Evolutionary conservation across 257 asterid genomes (phyloP).

Genomic region (Solanum virginianum): DNA sequence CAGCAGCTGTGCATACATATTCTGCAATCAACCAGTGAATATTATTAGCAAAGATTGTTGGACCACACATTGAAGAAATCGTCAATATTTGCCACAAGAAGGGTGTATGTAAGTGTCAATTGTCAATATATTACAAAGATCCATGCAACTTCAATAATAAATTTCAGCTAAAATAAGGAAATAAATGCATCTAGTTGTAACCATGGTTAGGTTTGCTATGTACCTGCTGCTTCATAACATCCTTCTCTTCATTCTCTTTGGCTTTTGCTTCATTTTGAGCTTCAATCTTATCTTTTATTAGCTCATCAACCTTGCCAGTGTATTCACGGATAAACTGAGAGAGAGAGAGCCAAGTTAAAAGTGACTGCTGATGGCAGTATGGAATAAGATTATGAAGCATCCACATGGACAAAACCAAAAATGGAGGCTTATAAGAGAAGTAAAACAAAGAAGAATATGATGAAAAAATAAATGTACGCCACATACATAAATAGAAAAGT

Average conservation of each 20-base stretch:
- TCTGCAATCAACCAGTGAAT: slow-evolving; percentile 37
- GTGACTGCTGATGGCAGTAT: neutral
- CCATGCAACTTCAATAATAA: neutral
- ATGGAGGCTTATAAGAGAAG: neutral
- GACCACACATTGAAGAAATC: neutral
- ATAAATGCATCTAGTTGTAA: neutral
- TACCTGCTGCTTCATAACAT: slow-evolving; percentile 83
- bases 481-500: neutral
- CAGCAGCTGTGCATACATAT: slow-evolving; percentile 90
- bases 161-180: neutral
- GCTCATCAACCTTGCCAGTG: slow-evolving; percentile 89
- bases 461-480: neutral
- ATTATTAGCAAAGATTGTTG: neutral
- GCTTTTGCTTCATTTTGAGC: slow-evolving; percentile 66
- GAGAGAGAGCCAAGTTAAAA: neutral
- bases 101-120: neutral
- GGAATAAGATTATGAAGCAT: neutral
- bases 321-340: slow-evolving; percentile 88
- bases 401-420: neutral
- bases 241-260: slow-evolving; percentile 82
- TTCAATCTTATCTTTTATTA: slow-evolving; percentile 77
- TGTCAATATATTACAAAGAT: neutral
- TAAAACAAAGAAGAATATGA: neutral
- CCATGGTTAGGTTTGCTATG: neutral
- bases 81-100: neutral